These are phyloP conservation scores for Alternaria sp. DNA, from an alignment of 2,329 filamentous ascomycete genomes.

Conservation along the genomic window DNA sequence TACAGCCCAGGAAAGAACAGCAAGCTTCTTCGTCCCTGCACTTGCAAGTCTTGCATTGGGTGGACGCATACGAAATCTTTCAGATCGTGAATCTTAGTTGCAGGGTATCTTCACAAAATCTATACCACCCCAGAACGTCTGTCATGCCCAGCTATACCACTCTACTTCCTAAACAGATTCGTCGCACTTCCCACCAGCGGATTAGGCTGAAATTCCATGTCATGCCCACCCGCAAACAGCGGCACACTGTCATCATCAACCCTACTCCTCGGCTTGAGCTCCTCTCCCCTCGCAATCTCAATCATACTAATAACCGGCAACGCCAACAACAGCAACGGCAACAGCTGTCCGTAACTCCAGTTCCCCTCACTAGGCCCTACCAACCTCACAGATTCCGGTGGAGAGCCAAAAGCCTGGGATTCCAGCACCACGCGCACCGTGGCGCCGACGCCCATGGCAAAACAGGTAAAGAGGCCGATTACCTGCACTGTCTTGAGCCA, in stretches of 20 bases:
- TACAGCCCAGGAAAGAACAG: neutral
- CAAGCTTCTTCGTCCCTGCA: neutral
- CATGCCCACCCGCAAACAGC: slow-evolving; percentile 43
- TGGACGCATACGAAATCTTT: no score
- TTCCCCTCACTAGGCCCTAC: slow-evolving; percentile 63
- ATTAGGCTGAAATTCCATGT: slow-evolving; percentile 60
- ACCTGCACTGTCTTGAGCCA: slow-evolving; percentile 66
- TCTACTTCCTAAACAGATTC: slow-evolving; percentile 33
- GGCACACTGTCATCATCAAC: slow-evolving; percentile 54
- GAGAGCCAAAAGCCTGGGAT: slow-evolving; percentile 67
- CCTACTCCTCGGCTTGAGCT: slow-evolving; percentile 54
- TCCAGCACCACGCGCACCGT: slow-evolving; percentile 65
- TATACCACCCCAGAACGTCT: neutral
- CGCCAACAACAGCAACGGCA: slow-evolving; percentile 67
- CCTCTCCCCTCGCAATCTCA: slow-evolving; percentile 66
- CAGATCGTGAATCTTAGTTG: neutral
- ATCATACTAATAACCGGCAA: slow-evolving; percentile 67
- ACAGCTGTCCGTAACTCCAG: slow-evolving; percentile 71
- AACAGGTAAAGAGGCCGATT: slow-evolving; percentile 60
- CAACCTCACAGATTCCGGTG: slow-evolving; percentile 57
- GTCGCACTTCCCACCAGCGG: slow-evolving; percentile 52
- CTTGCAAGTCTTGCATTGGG: no score
- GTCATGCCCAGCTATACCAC: neutral
- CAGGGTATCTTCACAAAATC: neutral
- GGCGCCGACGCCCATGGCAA: slow-evolving; percentile 66